Conservation (phyloP, 169 alveolate species). For the Miamiensis avidus region DNA sequence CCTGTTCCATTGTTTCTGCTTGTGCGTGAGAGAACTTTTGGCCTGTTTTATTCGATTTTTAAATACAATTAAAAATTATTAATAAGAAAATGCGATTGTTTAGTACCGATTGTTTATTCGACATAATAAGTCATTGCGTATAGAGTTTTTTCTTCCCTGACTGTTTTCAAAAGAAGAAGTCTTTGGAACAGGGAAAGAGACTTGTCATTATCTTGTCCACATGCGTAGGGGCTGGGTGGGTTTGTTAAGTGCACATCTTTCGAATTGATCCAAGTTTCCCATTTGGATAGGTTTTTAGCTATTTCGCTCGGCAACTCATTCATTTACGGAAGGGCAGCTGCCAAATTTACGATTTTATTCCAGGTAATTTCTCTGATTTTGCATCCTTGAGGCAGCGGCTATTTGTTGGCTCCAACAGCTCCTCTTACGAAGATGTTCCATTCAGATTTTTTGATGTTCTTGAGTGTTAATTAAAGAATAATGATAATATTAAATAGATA, state of each 20-base stretch:
- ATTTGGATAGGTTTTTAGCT: slow-evolving; percentile 60
- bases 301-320: slow-evolving; percentile 51
- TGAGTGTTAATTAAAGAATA: not conserved
- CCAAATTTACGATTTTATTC: slow-evolving; percentile 52
- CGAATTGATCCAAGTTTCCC: slow-evolving; percentile 77
- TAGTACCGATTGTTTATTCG: slow-evolving; percentile 77
- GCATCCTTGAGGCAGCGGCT: slow-evolving; percentile 45
- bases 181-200: slow-evolving; percentile 75
- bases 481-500: slow-evolving; percentile 20
- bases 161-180: slow-evolving; percentile 85
- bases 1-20: slow-evolving; percentile 73
- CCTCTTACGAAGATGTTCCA: slow-evolving; percentile 85
- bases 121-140: slow-evolving; percentile 83
- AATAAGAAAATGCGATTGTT: too few relatives aligned
- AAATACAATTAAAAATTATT: too few relatives aligned
- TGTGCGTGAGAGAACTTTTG: not conserved
- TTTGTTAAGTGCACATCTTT: slow-evolving; percentile 74
- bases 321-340: slow-evolving; percentile 25
- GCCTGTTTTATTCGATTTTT: not conserved
- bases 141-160: slow-evolving; percentile 89
- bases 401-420: slow-evolving; percentile 39
- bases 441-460: slow-evolving; percentile 66
- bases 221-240: slow-evolving; percentile 80
- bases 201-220: slow-evolving; percentile 8
- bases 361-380: slow-evolving; percentile 57